A percentile compares a stretch with the other conserved stretches of the same genome.
phyloP scores from a whole-genome alignment of 352 stramenopile genomes.

The Pythium utonaiense region DNA sequence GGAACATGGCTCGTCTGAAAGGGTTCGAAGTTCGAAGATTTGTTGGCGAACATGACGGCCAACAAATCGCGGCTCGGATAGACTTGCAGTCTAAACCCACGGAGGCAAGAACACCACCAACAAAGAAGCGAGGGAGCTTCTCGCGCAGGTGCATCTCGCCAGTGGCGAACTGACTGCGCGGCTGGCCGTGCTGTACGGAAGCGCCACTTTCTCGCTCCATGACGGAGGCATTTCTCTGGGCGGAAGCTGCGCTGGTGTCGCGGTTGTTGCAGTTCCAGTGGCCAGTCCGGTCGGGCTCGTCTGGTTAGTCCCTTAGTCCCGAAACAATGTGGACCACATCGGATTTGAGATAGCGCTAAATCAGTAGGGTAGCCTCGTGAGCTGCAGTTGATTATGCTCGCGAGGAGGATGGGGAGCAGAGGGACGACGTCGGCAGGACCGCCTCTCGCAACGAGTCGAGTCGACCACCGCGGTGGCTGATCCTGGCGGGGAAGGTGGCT shows the following conservation, averaged over 20 bases:
- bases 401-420: neutral
- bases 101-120: no score
- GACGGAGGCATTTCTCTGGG: neutral
- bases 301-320: neutral
- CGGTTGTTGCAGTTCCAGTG: neutral
- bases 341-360: neutral
- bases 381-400: neutral
- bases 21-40: neutral
- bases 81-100: neutral
- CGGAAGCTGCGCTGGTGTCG: neutral
- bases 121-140: no score
- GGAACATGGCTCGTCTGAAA: constrained; percentile 1
- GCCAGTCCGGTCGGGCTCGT: neutral
- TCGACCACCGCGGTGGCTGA: neutral
- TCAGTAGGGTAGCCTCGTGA: neutral
- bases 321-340: neutral
- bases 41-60: neutral
- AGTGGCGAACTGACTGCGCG: neutral
- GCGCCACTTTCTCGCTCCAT: neutral
- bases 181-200: neutral
- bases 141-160: no score
- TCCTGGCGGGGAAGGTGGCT: neutral
- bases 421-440: neutral
- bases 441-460: neutral
- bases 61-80: neutral